Evolutionary conservation across 176 grass and related monocot species (phyloP).

Genomic region (Oryza rufipogon): DNA sequence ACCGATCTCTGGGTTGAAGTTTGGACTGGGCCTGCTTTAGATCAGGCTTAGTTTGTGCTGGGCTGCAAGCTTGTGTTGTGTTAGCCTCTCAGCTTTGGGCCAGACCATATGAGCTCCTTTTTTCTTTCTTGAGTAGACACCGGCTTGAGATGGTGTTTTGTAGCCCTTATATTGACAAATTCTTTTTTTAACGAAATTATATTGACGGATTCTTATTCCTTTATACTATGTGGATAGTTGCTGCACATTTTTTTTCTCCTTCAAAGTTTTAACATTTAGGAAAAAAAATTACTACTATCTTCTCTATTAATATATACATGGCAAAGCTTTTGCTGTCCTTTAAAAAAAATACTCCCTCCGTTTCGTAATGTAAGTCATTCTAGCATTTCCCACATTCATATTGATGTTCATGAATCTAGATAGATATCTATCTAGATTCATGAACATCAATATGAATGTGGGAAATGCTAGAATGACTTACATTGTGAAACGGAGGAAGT

Average conservation of each 20-base stretch:
- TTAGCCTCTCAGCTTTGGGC: not conserved
- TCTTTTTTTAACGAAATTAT: not conserved
- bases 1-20: not conserved
- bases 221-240: conserved; percentile 1
- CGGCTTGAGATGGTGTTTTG: not conserved
- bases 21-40: not conserved
- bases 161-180: not conserved
- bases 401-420: too few species aligned
- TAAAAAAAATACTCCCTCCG: not conserved
- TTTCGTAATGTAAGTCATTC: too few species aligned
- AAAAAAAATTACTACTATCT: not conserved
- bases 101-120: not conserved
- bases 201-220: not conserved
- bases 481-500: too few species aligned
- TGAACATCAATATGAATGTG: too few species aligned
- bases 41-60: conserved; percentile 4
- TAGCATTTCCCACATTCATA: too few species aligned
- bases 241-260: not conserved
- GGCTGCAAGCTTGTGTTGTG: not conserved
- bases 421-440: too few species aligned
- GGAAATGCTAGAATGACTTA: too few species aligned
- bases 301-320: too few species aligned
- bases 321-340: too few species aligned
- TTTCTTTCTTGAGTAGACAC: not conserved
- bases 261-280: not conserved